phyloP scores from a whole-genome alignment of 2,329 filamentous ascomycete species.

The Cladosporium sp. region DNA sequence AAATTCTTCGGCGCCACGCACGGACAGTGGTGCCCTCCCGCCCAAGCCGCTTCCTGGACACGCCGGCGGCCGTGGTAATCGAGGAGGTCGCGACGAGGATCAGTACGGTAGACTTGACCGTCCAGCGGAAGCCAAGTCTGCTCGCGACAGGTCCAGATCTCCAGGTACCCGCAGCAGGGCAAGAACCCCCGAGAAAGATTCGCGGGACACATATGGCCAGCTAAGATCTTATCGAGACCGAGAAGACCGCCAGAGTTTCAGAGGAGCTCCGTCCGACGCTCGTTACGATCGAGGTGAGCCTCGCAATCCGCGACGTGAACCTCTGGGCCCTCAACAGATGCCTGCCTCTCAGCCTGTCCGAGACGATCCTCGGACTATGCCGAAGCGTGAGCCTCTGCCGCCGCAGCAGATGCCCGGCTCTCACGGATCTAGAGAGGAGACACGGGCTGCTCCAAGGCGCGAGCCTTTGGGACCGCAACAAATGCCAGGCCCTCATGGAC shows the following conservation, averaged over 20 bases:
- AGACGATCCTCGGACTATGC: not conserved
- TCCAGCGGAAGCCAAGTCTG: constrained; percentile 30
- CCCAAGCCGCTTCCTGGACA: constrained; percentile 13
- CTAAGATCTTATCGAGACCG: constrained; percentile 2
- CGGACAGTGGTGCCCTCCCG: constrained; percentile 13
- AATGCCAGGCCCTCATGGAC: not conserved
- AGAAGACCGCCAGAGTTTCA: constrained; percentile 3
- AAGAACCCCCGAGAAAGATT: constrained; percentile 33
- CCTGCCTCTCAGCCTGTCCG: not conserved
- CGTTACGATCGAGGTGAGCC: constrained; percentile 7
- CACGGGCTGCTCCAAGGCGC: constrained; percentile 1
- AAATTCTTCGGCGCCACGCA: constrained; percentile 42
- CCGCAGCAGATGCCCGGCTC: constrained; percentile 7
- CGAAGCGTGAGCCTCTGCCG: constrained; percentile 2
- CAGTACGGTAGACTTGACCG: constrained; percentile 42
- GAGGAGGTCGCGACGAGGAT: constrained; percentile 17
- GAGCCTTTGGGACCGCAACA: constrained; percentile 9
- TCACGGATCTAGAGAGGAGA: not conserved
- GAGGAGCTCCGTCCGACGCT: constrained; percentile 1
- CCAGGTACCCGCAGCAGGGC: constrained; percentile 33
- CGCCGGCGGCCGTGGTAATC: constrained; percentile 2
- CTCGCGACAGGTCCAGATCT: constrained; percentile 37
- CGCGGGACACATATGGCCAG: constrained; percentile 3
- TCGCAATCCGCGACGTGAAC: constrained; percentile 2
- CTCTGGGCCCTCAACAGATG: constrained; percentile 4